Evolutionary conservation across 495 filamentous ascomycete species (phyloP).

Genomic region (Monascus purpureus): DNA sequence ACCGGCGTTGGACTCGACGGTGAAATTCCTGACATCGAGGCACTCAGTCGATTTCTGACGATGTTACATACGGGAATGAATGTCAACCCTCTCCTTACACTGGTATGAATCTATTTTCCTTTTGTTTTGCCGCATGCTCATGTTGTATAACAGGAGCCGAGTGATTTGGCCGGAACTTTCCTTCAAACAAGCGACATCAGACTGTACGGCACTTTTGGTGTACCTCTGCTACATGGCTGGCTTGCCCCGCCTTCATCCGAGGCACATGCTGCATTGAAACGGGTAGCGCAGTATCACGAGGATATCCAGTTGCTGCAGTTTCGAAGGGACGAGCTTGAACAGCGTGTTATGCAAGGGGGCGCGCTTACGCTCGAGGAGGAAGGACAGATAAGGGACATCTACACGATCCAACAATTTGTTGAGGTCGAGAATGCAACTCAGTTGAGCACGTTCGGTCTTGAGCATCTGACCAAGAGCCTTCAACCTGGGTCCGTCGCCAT

Average conservation of each 20-base stretch:
- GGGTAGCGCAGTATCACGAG: conserved; percentile 71
- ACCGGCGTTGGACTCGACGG: conserved; percentile 40
- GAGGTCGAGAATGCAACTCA: conserved; percentile 62
- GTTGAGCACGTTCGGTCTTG: conserved; percentile 67
- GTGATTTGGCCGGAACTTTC: conserved; percentile 53
- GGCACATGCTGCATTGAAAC: conserved; percentile 50
- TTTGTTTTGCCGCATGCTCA: conserved; percentile 18
- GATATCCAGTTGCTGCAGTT: conserved; percentile 82
- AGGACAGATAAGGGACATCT: conserved; percentile 64
- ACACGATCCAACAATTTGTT: conserved; percentile 70
- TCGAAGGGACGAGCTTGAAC: conserved; percentile 73
- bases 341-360: conserved; percentile 47
- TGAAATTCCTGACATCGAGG: conserved; percentile 69
- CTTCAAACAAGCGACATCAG: conserved; percentile 70
- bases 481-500: conserved; percentile 68
- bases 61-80: conserved; percentile 96
- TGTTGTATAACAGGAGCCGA: conserved; percentile 21
- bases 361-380: conserved; percentile 46
- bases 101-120: conserved; percentile 21
- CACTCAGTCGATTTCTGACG: conserved; percentile 74
- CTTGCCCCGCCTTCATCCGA: conserved; percentile 50
- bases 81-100: conserved; percentile 78
- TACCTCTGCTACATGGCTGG: conserved; percentile 94
- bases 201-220: conserved; percentile 72
- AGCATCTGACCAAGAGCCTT: conserved; percentile 49